Percentiles rank a stretch among this genome's conserved stretches.
These are phyloP conservation scores for Citrus cavaleriei DNA, from an alignment of 345 rosid genomes.

Conservation along the genomic window DNA sequence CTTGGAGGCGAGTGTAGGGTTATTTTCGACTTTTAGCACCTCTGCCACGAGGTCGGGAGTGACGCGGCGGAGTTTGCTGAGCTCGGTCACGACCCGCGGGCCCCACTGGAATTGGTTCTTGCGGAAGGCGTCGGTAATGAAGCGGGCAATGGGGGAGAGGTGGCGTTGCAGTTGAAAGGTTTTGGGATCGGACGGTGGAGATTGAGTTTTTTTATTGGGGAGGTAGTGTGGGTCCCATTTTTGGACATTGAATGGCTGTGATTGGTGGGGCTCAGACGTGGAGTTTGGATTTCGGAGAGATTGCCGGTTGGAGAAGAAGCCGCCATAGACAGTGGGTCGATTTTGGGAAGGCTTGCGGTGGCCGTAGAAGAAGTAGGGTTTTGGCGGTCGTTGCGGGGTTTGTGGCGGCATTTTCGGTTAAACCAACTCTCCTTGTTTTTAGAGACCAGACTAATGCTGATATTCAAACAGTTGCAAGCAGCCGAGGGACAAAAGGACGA, in stretches of 20 bases:
- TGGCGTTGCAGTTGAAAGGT: constrained; percentile 32
- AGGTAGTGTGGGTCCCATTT: constrained; percentile 70
- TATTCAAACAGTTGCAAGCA: too few relatives aligned
- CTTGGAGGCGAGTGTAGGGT: constrained; percentile 63
- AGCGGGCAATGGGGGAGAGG: constrained; percentile 83
- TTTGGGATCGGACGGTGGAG: constrained; percentile 21
- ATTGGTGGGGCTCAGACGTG: constrained; percentile 9
- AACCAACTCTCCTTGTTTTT: neutral
- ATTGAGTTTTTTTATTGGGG: constrained; percentile 11
- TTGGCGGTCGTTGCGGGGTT: constrained; percentile 20
- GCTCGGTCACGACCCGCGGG: constrained; percentile 58
- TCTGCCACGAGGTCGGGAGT: constrained; percentile 77
- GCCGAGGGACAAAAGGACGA: too few relatives aligned
- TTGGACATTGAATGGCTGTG: constrained; percentile 47
- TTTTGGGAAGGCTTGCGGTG: constrained; percentile 83
- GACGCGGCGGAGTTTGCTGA: constrained; percentile 82
- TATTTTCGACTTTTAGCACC: constrained; percentile 57
- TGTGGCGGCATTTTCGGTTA: constrained; percentile 28
- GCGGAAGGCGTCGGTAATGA: constrained; percentile 72
- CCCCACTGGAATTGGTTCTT: constrained; percentile 62
- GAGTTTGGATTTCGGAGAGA: constrained; percentile 18
- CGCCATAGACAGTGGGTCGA: constrained; percentile 77
- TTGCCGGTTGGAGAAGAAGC: constrained; percentile 74
- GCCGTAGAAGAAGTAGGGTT: constrained; percentile 76
- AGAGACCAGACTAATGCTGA: too few relatives aligned